These are phyloP conservation scores for Cladorrhinum samala DNA, from an alignment of 495 filamentous ascomycete species.

Conservation along the genomic window DNA sequence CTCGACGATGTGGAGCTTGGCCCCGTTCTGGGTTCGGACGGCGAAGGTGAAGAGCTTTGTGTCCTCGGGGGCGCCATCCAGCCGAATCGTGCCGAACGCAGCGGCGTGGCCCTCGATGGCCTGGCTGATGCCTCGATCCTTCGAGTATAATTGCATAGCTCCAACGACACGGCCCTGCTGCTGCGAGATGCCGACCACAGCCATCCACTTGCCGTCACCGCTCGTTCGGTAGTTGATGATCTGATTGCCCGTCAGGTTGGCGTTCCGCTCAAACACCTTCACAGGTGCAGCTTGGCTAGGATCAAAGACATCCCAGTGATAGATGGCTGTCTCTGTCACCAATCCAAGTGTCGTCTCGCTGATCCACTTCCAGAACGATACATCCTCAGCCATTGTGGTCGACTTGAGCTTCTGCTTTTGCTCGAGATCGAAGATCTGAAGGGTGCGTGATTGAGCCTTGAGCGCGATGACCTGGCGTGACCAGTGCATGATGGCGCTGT, in stretches of 20 bases:
- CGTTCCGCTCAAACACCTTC: slow-evolving; percentile 88
- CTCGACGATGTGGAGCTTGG: slow-evolving; percentile 97
- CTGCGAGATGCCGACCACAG: slow-evolving; percentile 90
- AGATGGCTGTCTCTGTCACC: slow-evolving; percentile 83
- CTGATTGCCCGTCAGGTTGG: slow-evolving; percentile 85
- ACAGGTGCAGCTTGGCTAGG: slow-evolving; percentile 66
- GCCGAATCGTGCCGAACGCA: slow-evolving; percentile 80
- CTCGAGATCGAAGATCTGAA: slow-evolving; percentile 94
- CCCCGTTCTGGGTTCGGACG: slow-evolving; percentile 76
- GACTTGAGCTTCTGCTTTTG: slow-evolving; percentile 92
- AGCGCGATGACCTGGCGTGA: slow-evolving; percentile 90
- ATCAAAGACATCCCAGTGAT: slow-evolving; percentile 96
- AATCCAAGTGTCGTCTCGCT: slow-evolving; percentile 79
- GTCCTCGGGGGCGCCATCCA: slow-evolving; percentile 83
- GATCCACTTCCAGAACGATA: slow-evolving; percentile 99
- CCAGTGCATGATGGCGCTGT: slow-evolving; percentile 99
- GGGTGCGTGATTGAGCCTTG: slow-evolving; percentile 81
- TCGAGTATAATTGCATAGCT: slow-evolving; percentile 94
- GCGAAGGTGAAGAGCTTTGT: slow-evolving; percentile 97
- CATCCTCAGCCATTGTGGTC: slow-evolving; percentile 89
- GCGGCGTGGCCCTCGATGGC: slow-evolving; percentile 97
- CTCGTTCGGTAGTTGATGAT: slow-evolving; percentile 99
- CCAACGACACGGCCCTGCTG: slow-evolving; percentile 90
- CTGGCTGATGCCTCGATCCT: slow-evolving; percentile 92
- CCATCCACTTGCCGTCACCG: slow-evolving; percentile 96